Evolutionary conservation across 2,329 filamentous ascomycete genomes (phyloP).

Genomic region (Aspergillus fijiensis): DNA sequence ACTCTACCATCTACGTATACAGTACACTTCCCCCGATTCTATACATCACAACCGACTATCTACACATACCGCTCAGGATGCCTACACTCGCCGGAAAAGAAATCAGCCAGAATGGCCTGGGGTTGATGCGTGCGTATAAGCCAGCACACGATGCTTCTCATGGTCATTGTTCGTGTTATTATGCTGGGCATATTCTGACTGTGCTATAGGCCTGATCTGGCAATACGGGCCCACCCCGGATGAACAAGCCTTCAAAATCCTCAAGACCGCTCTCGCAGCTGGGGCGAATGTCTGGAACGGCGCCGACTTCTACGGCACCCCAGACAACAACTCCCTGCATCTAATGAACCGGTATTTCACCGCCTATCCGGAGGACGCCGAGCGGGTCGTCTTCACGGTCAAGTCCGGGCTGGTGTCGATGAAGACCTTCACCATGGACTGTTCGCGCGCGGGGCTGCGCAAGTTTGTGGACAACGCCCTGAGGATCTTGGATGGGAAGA

Average conservation of each 20-base stretch:
- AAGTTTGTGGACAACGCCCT: no score
- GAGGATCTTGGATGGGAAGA: slow-evolving; percentile 20
- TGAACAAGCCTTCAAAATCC: slow-evolving; percentile 42
- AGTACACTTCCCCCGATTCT: no score
- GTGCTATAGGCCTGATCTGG: not conserved
- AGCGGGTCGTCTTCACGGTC: slow-evolving; percentile 28
- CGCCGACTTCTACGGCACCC: slow-evolving; percentile 36
- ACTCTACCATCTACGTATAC: no score
- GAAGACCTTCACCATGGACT: slow-evolving; percentile 42
- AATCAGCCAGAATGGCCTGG: no score
- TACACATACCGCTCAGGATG: no score
- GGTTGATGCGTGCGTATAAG: no score
- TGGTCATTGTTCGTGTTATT: no score
- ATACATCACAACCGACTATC: no score
- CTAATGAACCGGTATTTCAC: slow-evolving; percentile 29
- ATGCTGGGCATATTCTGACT: not conserved
- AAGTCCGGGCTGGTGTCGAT: slow-evolving; percentile 33
- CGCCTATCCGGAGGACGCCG: slow-evolving; percentile 29
- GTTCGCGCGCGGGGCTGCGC: slow-evolving; percentile 16
- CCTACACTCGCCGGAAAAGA: no score
- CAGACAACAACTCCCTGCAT: slow-evolving; percentile 29
- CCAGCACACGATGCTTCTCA: no score
- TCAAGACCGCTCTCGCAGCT: slow-evolving; percentile 28
- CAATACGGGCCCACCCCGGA: no score
- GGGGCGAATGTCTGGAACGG: slow-evolving; percentile 29